Evolutionary conservation across 768 basidiomycete species (phyloP).

Genomic region (Psilocybe cubensis): DNA sequence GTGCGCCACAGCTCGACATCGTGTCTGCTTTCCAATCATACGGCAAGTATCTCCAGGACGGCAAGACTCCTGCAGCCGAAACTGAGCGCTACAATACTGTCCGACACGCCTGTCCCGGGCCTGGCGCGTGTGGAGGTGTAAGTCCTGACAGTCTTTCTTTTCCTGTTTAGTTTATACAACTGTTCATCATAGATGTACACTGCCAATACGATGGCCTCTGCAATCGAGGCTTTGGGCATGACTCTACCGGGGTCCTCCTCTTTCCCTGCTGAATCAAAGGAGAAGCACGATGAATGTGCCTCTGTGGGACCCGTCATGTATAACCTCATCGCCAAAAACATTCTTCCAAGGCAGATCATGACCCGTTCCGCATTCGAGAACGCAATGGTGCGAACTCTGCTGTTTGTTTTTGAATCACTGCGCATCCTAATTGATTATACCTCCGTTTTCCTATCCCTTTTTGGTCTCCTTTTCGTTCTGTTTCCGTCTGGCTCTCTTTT

Average conservation of each 20-base stretch:
- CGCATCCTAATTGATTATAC: neutral
- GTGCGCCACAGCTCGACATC: slow-evolving; percentile 87
- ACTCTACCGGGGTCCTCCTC: slow-evolving; percentile 95
- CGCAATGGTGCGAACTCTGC: slow-evolving; percentile 73
- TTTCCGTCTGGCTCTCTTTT: slow-evolving; percentile 2
- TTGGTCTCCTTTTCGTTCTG: neutral
- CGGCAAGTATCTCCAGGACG: slow-evolving; percentile 92
- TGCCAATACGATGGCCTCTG: slow-evolving; percentile 97
- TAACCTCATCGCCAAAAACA: slow-evolving; percentile 87
- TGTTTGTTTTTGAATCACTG: neutral
- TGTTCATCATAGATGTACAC: slow-evolving; percentile 83
- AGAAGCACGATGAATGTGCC: slow-evolving; percentile 86
- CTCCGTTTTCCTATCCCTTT: neutral
- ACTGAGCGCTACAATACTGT: slow-evolving; percentile 83
- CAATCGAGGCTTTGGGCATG: slow-evolving; percentile 96
- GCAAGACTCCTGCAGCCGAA: slow-evolving; percentile 84
- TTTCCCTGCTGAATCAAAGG: slow-evolving; percentile 90
- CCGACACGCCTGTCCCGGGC: slow-evolving; percentile 94
- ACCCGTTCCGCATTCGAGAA: slow-evolving; percentile 96
- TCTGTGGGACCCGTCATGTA: slow-evolving; percentile 82
- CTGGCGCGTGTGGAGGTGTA: slow-evolving; percentile 97
- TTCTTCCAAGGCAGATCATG: slow-evolving; percentile 96
- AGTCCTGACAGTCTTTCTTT: slow-evolving; percentile 39
- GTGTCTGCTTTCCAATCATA: slow-evolving; percentile 98
- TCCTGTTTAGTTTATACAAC: neutral